A percentile compares a stretch with the other conserved stretches of the same genome.
Conservation (phyloP, 1,139 yeast genomes). For the Saccharomyces hybrid region DNA sequence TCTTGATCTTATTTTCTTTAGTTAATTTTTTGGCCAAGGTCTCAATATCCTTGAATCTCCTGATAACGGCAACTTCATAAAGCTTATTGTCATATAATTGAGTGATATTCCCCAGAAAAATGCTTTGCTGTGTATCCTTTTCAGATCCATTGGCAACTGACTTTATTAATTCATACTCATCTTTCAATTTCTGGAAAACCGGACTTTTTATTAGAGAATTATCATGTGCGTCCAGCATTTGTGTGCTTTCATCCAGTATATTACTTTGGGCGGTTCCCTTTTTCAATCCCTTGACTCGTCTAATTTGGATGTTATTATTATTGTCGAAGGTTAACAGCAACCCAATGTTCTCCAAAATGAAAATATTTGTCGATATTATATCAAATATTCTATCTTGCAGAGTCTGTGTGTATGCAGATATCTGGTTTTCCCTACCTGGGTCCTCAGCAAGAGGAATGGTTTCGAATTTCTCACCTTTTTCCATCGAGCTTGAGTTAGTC, state of each 20-base stretch:
- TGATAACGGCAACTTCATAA: conserved; percentile 58
- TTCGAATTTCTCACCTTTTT: not conserved
- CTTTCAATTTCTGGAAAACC: conserved; percentile 19
- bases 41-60: conserved; percentile 84
- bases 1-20: conserved; percentile 58
- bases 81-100: conserved; percentile 33
- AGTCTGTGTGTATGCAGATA: not conserved
- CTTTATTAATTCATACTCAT: conserved; percentile 15
- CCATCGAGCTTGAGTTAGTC: not conserved
- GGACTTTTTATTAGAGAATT: conserved; percentile 18
- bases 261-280: conserved; percentile 26
- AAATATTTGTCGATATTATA: conserved; percentile 29
- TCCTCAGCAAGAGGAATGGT: not conserved
- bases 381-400: conserved; percentile 18
- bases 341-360: conserved; percentile 70
- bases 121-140: conserved; percentile 21
- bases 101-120: conserved; percentile 22
- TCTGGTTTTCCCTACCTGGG: not conserved
- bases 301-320: conserved; percentile 34
- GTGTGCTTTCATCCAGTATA: conserved; percentile 28
- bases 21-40: conserved; percentile 81
- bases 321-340: conserved; percentile 39
- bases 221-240: conserved; percentile 8
- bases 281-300: conserved; percentile 64
- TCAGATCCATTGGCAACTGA: conserved; percentile 7